Conservation (phyloP, 2,329 filamentous ascomycete genomes). For the Fusarium sp. region DNA sequence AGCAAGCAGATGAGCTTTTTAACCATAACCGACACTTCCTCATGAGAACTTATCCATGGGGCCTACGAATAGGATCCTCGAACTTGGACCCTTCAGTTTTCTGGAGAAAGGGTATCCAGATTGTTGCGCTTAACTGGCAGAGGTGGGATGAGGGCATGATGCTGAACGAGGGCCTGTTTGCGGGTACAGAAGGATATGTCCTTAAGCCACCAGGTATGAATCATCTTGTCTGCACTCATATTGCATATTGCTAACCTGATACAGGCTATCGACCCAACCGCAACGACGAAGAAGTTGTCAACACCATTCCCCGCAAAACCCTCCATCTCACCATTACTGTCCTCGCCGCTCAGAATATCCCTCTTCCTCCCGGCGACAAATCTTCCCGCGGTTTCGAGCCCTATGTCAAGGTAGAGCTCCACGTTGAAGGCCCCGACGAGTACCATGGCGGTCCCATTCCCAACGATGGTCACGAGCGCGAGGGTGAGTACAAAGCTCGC, state of each 20-base stretch:
- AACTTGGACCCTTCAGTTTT: conserved; percentile 87
- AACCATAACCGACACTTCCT: conserved; percentile 83
- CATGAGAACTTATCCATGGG: conserved; percentile 90
- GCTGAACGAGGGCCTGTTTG: conserved; percentile 94
- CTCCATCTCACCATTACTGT: conserved; percentile 79
- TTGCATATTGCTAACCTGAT: not conserved
- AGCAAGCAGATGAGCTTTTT: conserved; percentile 68
- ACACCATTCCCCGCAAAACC: conserved; percentile 61
- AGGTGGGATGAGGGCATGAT: conserved; percentile 92
- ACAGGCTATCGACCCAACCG: conserved; percentile 49
- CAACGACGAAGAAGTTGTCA: conserved; percentile 37
- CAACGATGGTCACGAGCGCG: conserved; percentile 55
- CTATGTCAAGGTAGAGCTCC: conserved; percentile 85
- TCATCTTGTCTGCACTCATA: not conserved
- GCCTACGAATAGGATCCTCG: conserved; percentile 82
- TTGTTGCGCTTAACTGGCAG: conserved; percentile 96
- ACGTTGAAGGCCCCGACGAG: conserved; percentile 75
- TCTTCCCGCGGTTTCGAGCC: conserved; percentile 72
- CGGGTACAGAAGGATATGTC: conserved; percentile 83
- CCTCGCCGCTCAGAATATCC: conserved; percentile 80
- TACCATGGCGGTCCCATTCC: conserved; percentile 51
- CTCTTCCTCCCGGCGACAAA: conserved; percentile 67
- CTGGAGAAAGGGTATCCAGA: conserved; percentile 90
- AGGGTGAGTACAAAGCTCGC: conserved; percentile 65
- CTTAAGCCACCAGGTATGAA: conserved; percentile 77